These are phyloP conservation scores for Hypoxylon cercidicola DNA, from an alignment of 495 filamentous ascomycete genomes.

Conservation along the genomic window DNA sequence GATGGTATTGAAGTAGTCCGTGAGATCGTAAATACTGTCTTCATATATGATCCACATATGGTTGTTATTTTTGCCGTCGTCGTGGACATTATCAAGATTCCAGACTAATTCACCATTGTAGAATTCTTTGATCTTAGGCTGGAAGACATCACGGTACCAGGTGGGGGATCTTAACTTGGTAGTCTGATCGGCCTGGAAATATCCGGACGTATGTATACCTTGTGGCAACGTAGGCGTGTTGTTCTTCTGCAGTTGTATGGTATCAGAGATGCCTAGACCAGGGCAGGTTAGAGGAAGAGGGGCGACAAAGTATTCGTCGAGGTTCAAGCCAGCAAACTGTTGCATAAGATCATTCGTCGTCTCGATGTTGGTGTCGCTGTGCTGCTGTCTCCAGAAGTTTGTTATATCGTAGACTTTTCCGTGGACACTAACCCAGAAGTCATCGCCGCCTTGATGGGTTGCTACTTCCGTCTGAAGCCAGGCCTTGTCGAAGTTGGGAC, in stretches of 20 bases:
- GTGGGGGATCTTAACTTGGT: constrained; percentile 67
- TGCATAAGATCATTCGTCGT: constrained; percentile 75
- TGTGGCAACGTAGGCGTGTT: constrained; percentile 62
- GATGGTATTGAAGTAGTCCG: constrained; percentile 85
- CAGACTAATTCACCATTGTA: constrained; percentile 88
- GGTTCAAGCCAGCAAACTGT: constrained; percentile 76
- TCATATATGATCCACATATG: constrained; percentile 85
- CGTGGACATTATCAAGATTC: constrained; percentile 63
- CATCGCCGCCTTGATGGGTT: constrained; percentile 73
- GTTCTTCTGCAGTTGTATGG: constrained; percentile 67
- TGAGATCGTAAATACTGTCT: constrained; percentile 84
- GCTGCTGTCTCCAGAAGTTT: constrained; percentile 84
- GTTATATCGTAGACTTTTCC: constrained; percentile 92
- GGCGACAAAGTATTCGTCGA: constrained; percentile 85
- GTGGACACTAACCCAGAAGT: constrained; percentile 89
- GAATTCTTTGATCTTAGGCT: constrained; percentile 83
- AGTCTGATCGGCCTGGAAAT: constrained; percentile 59
- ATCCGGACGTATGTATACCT: constrained; percentile 77
- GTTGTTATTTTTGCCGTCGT: constrained; percentile 69
- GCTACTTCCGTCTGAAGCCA: constrained; percentile 80
- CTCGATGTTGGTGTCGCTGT: constrained; percentile 73
- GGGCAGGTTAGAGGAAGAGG: constrained; percentile 81
- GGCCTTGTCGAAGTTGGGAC: constrained; percentile 90
- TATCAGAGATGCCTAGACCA: constrained; percentile 66
- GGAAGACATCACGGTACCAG: constrained; percentile 81